Conservation (phyloP, 2,329 filamentous ascomycete species). For the Fusarium sp. region DNA sequence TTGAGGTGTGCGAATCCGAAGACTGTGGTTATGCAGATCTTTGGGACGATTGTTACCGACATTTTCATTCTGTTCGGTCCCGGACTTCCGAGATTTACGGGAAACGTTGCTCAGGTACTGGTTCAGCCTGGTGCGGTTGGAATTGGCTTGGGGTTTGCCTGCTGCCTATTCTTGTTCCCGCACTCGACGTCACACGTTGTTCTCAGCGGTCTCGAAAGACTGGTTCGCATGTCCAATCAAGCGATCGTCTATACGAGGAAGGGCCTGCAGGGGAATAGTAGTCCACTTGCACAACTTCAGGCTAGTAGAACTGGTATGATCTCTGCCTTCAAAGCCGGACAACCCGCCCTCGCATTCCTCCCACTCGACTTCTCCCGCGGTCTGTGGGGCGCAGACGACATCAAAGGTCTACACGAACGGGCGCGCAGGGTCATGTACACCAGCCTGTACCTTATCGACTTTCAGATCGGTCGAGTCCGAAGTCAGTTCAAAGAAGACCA, state of each 20-base stretch:
- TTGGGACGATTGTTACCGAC: slow-evolving; percentile 60
- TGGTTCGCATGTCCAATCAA: slow-evolving; percentile 48
- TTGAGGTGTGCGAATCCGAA: slow-evolving; percentile 60
- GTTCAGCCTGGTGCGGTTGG: slow-evolving; percentile 60
- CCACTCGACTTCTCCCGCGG: slow-evolving; percentile 60
- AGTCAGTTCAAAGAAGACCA: slow-evolving; percentile 39
- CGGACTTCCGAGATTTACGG: slow-evolving; percentile 44
- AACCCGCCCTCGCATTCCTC: slow-evolving; percentile 57
- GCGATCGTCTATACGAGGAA: slow-evolving; percentile 49
- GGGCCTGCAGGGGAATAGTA: slow-evolving; percentile 34
- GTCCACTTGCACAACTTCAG: slow-evolving; percentile 49
- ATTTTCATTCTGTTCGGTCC: slow-evolving; percentile 59
- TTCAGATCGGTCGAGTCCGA: slow-evolving; percentile 53
- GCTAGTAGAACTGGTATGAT: slow-evolving; percentile 48
- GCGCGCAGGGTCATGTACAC: slow-evolving; percentile 52
- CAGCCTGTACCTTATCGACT: slow-evolving; percentile 55
- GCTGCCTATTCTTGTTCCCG: slow-evolving; percentile 60
- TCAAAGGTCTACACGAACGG: slow-evolving; percentile 52
- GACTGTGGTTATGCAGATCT: slow-evolving; percentile 57
- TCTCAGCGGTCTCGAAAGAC: slow-evolving; percentile 49
- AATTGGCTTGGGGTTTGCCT: slow-evolving; percentile 57
- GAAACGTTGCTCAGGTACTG: slow-evolving; percentile 47
- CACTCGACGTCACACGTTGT: slow-evolving; percentile 61
- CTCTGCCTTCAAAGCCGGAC: slow-evolving; percentile 52
- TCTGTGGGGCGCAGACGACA: slow-evolving; percentile 58